phyloP scores from a whole-genome alignment of 2,329 filamentous ascomycete genomes.

The Phyllosticta capitalensis region DNA sequence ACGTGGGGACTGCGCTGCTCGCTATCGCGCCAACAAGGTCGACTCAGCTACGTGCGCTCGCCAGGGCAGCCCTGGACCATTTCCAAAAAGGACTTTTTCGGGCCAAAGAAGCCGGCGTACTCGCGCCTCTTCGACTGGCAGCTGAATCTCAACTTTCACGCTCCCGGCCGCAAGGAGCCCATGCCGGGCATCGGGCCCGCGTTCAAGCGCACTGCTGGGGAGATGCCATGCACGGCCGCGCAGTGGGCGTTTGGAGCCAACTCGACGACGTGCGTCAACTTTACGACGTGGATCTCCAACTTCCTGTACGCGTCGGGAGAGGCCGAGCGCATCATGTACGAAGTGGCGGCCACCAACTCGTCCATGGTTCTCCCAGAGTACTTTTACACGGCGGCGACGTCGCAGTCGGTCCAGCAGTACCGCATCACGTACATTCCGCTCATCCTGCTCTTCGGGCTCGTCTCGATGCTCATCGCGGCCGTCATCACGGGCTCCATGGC shows the following conservation, averaged over 20 bases:
- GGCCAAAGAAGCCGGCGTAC: background rate
- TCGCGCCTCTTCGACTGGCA: background rate
- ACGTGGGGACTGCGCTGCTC: background rate
- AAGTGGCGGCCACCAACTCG: background rate
- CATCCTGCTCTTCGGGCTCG: background rate
- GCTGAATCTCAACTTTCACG: background rate
- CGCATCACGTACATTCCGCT: background rate
- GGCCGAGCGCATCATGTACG: background rate
- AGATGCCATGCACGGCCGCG: background rate
- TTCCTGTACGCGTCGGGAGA: background rate
- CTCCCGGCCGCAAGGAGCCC: background rate
- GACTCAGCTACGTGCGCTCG: background rate
- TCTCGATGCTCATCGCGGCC: background rate
- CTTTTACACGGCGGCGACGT: background rate
- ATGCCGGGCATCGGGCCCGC: background rate
- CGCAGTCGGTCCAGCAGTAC: background rate
- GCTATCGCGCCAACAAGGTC: background rate
- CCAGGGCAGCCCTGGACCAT: background rate
- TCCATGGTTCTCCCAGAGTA: background rate
- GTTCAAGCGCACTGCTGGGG: background rate
- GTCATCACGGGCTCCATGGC: background rate
- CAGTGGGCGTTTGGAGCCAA: background rate
- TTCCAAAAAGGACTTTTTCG: background rate
- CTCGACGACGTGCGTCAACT: conserved; percentile 1
- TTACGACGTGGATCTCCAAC: background rate